Base-by-base conservation (phyloP, 2,329 filamentous ascomycete species). In the Monosporascus ibericus region DNA sequence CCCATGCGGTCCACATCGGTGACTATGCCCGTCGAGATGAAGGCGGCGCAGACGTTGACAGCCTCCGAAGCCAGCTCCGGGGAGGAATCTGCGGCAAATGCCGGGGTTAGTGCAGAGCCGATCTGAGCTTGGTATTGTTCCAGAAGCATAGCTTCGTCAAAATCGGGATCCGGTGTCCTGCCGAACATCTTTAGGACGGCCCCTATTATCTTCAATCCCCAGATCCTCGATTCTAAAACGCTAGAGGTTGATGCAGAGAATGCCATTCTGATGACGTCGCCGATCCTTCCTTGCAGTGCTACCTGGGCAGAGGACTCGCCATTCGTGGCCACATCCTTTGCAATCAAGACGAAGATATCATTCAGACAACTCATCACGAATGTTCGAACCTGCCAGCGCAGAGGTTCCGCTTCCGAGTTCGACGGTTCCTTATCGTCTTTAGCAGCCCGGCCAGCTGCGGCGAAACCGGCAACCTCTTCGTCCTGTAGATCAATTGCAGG, bases 51-150 rank as follows among this genome's bases (percentile, higher is more conserved):
- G 6, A 99, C 94, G 63, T 95, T 95, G 58, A 99, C 90, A 17
- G 95, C 94, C 66, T 96, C 92, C 0, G 94, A 92, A 7, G 94
- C 95, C 17, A 99, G 77, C 68, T 99, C 94, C 0, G 95, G 92
- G 1, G 92, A 96, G 0, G 94, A 99, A 68, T 99, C 94, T 3
- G 86, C 87, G 1, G 94, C 92, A 71, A 99, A 99, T 0, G 94
- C 95, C 3, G 94, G 94, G 0, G 95, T 99, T 55, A 99, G 77
- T 1, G 94, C 94, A 18, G 94, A 97, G 63, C 92, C 92, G 66
- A 99, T 99, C 67, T 99, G 94, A 5, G 94, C 94, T 70, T 99
- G 95, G 64, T 99, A 99, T 70, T 99, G 94, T 69, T 99, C 95
- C 4, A 99, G 79, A 17, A 99, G 78, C 72, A 95, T 95, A 0